Evolutionary conservation across 805 yeast species (phyloP).

Genomic region (Clavispora vitiphila): DNA sequence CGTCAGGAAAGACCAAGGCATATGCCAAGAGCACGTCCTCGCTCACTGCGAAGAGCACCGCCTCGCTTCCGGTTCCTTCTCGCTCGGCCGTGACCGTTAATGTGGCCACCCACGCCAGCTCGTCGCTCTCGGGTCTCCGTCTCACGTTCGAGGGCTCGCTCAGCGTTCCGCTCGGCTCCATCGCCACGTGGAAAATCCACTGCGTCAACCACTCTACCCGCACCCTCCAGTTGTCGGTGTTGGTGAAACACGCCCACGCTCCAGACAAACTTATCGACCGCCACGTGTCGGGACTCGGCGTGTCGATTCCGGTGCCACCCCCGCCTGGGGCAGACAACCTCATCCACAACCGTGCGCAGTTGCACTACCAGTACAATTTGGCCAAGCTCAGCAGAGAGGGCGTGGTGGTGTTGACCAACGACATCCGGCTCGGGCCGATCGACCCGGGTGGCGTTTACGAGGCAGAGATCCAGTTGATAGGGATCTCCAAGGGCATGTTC

Average conservation of each 20-base stretch:
- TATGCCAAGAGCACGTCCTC: no score
- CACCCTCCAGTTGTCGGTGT: conserved; percentile 47
- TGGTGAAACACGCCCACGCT: conserved; percentile 24
- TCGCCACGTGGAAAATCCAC: conserved; percentile 59
- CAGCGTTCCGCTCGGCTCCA: conserved; percentile 53
- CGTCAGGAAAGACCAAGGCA: no score
- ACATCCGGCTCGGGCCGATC: conserved; percentile 56
- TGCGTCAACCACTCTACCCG: conserved; percentile 57
- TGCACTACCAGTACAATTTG: conserved; percentile 29
- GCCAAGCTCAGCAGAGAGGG: conserved; percentile 47
- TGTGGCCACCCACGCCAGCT: conserved; percentile 22
- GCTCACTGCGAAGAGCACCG: no score
- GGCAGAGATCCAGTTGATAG: conserved; percentile 55
- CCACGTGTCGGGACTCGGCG: neutral
- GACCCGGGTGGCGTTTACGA: conserved; percentile 63
- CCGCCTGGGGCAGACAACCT: no score
- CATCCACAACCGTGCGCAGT: conserved; percentile 20
- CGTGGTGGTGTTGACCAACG: conserved; percentile 58
- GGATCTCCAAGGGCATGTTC: conserved; percentile 60
- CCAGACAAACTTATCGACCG: no score
- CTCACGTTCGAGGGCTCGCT: conserved; percentile 52
- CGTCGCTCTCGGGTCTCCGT: conserved; percentile 34
- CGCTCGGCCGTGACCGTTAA: conserved; percentile 34
- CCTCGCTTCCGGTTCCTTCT: conserved; percentile 8
- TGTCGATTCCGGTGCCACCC: neutral